phyloP scores from a whole-genome alignment of 192 early-diverging fungal genomes.

The Chytriomyces hyalinus region DNA sequence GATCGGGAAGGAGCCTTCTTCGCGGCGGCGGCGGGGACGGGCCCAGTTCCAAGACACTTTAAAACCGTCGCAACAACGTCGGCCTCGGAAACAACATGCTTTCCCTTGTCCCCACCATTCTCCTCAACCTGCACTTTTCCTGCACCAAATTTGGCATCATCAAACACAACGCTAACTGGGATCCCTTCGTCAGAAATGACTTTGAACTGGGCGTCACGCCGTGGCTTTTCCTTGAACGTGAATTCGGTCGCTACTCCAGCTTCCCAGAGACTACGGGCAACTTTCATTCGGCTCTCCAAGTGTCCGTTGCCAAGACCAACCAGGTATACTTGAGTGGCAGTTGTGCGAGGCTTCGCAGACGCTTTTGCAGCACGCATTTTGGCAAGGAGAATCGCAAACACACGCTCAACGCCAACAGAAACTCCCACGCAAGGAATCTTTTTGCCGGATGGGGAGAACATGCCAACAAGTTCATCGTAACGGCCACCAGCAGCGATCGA shows the following conservation, averaged over 20 bases:
- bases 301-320: conserved; percentile 79
- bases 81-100: conserved; percentile 27
- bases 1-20: neutral
- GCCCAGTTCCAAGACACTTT: conserved; percentile 10
- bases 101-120: conserved; percentile 28
- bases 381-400: conserved; percentile 76
- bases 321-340: conserved; percentile 84
- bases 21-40: neutral
- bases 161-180: conserved; percentile 89
- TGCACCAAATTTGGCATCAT: conserved; percentile 76
- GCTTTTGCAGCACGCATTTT: conserved; percentile 64
- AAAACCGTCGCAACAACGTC: conserved; percentile 35
- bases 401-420: conserved; percentile 94
- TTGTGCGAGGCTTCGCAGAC: conserved; percentile 65
- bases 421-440: conserved; percentile 96
- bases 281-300: conserved; percentile 86
- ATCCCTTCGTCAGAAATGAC: conserved; percentile 84
- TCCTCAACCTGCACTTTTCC: conserved; percentile 85
- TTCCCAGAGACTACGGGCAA: conserved; percentile 91
- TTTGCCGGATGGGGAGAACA: conserved; percentile 75
- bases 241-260: conserved; percentile 88
- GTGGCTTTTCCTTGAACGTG: conserved; percentile 90
- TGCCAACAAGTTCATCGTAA: conserved; percentile 97
- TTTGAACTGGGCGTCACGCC: conserved; percentile 78
- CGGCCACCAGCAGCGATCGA: conserved; percentile 97